phyloP scores from a whole-genome alignment of 495 filamentous ascomycete species.

The Podospora comata region DNA sequence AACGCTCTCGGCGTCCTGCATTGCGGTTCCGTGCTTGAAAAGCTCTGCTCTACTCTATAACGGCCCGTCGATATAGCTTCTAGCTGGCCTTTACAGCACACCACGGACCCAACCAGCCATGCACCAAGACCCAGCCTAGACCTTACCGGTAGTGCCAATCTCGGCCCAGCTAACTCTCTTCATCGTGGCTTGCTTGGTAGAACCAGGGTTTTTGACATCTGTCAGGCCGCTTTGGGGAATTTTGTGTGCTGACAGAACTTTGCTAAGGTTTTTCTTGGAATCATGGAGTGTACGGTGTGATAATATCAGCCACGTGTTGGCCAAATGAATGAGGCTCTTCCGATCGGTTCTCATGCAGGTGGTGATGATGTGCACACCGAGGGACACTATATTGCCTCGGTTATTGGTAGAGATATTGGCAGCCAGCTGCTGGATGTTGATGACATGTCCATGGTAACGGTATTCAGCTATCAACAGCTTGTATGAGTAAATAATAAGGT shows the following conservation, averaged over 20 bases:
- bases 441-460: too few relatives aligned
- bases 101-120: not conserved
- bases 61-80: not conserved
- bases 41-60: not conserved
- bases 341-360: not conserved
- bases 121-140: not conserved
- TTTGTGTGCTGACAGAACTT: not conserved
- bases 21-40: not conserved
- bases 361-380: not conserved
- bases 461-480: too few relatives aligned
- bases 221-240: not conserved
- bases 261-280: not conserved
- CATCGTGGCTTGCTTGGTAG: not conserved
- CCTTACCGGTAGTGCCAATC: not conserved
- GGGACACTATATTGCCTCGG: not conserved
- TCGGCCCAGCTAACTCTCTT: not conserved
- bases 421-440: too few relatives aligned
- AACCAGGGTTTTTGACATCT: not conserved
- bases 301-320: not conserved
- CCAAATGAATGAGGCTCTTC: not conserved
- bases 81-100: not conserved
- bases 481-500: too few relatives aligned
- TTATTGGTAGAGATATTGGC: not conserved
- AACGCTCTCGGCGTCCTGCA: not conserved
- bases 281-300: not conserved